phyloP scores from a whole-genome alignment of 495 filamentous ascomycete species.

The Halenospora varia region DNA sequence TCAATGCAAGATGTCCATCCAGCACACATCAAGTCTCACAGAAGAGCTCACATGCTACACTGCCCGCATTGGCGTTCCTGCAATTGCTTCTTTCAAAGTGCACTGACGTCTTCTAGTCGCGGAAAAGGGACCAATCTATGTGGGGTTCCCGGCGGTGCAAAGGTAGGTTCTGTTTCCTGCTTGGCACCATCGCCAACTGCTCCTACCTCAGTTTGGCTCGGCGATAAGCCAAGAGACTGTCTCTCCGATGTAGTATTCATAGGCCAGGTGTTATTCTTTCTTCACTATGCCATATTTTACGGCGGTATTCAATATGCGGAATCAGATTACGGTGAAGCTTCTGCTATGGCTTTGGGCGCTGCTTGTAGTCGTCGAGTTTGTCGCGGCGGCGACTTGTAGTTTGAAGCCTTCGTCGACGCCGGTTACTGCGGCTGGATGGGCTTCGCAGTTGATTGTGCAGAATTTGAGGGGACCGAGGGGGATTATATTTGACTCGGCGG shows the following conservation, averaged over 20 bases:
- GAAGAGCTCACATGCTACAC: neutral
- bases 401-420: conserved; percentile 29
- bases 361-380: neutral
- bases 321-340: neutral
- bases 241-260: too few species aligned
- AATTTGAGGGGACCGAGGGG: conserved; percentile 50
- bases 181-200: too few species aligned
- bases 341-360: neutral
- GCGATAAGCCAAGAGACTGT: too few species aligned
- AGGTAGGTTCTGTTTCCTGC: neutral
- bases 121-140: neutral
- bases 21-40: neutral
- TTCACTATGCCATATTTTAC: too few species aligned
- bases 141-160: too few species aligned
- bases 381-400: neutral
- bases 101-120: neutral
- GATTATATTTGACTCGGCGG: conserved; percentile 54
- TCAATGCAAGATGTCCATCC: neutral
- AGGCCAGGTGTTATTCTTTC: too few species aligned
- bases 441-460: conserved; percentile 48
- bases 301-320: neutral
- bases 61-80: neutral
- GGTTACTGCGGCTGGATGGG: conserved; percentile 53
- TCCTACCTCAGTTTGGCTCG: neutral
- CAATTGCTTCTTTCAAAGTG: neutral